phyloP scores from a whole-genome alignment of 495 filamentous ascomycete species.

The Bacidia rubella region DNA sequence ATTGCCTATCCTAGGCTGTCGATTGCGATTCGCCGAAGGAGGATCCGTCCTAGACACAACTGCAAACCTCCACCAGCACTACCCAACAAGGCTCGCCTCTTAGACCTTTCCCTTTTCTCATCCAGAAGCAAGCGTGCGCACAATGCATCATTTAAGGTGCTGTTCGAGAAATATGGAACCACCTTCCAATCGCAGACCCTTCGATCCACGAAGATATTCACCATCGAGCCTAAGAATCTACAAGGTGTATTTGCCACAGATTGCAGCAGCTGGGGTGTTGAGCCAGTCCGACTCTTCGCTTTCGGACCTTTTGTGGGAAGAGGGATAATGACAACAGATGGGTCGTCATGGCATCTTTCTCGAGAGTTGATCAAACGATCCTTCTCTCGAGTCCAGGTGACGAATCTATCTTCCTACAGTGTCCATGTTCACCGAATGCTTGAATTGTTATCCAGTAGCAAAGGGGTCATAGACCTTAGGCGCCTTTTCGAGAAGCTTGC shows the following conservation, averaged over 20 bases:
- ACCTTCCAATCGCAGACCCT: background rate
- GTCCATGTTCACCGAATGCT: slow-evolving; percentile 38
- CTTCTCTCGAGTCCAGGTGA: background rate
- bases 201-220: background rate
- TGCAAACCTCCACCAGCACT: no score
- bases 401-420: background rate
- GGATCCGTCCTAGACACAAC: no score
- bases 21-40: no score
- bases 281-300: background rate
- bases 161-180: background rate
- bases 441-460: slow-evolving; percentile 28
- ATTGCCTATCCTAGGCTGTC: no score
- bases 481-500: slow-evolving; percentile 42
- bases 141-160: no score
- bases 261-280: slow-evolving; percentile 6
- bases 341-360: slow-evolving; percentile 1
- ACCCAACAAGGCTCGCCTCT: no score
- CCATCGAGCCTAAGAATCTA: slow-evolving; percentile 4
- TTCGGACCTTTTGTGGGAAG: slow-evolving; percentile 2
- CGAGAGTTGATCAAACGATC: background rate
- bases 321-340: slow-evolving; percentile 7
- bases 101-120: no score
- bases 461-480: slow-evolving; percentile 44
- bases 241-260: slow-evolving; percentile 7
- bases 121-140: no score